A percentile compares a stretch with the other conserved stretches of the same genome.
Evolutionary conservation across 2,329 filamentous ascomycete species (phyloP).

Genomic region (Dactylella cylindrospora): DNA sequence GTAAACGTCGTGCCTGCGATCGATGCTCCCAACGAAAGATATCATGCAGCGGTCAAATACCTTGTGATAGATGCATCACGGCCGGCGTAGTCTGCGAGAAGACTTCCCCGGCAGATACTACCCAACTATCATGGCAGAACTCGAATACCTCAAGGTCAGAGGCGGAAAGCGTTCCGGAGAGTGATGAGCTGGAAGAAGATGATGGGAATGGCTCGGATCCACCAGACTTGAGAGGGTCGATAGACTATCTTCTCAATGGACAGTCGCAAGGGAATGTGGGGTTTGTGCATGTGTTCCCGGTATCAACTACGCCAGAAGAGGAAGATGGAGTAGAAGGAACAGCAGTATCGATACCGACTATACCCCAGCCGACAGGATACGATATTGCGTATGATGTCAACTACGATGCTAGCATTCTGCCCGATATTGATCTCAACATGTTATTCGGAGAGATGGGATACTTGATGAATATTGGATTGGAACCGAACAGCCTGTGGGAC

Average conservation of each 20-base stretch:
- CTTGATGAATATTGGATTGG: slow-evolving; percentile 28
- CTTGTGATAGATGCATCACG: slow-evolving; percentile 27
- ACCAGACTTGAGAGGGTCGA: slow-evolving; percentile 30
- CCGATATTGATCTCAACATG: slow-evolving; percentile 32
- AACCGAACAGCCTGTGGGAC: slow-evolving; percentile 27
- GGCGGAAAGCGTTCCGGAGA: slow-evolving; percentile 18
- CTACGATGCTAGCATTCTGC: slow-evolving; percentile 30
- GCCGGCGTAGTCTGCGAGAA: slow-evolving; percentile 37
- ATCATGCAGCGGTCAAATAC: slow-evolving; percentile 33
- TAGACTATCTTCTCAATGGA: slow-evolving; percentile 33
- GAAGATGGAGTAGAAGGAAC: slow-evolving; percentile 8
- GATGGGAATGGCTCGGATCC: slow-evolving; percentile 28
- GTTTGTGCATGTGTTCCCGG: slow-evolving; percentile 28
- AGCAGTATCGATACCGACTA: not conserved
- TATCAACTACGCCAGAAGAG: slow-evolving; percentile 24
- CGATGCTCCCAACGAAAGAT: slow-evolving; percentile 42
- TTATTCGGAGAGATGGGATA: slow-evolving; percentile 39
- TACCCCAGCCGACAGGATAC: slow-evolving; percentile 3
- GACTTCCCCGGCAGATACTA: slow-evolving; percentile 14
- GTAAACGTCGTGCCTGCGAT: slow-evolving; percentile 38
- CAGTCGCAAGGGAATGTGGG: slow-evolving; percentile 28
- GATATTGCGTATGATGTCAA: slow-evolving; percentile 15
- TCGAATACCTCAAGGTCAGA: slow-evolving; percentile 16
- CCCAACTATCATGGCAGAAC: slow-evolving; percentile 21
- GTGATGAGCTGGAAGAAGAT: slow-evolving; percentile 19